Evolutionary conservation across 441 rosid species (phyloP), one percentile per base, ranked within the genome.

Genomic region (Daphne laureola): DNA sequence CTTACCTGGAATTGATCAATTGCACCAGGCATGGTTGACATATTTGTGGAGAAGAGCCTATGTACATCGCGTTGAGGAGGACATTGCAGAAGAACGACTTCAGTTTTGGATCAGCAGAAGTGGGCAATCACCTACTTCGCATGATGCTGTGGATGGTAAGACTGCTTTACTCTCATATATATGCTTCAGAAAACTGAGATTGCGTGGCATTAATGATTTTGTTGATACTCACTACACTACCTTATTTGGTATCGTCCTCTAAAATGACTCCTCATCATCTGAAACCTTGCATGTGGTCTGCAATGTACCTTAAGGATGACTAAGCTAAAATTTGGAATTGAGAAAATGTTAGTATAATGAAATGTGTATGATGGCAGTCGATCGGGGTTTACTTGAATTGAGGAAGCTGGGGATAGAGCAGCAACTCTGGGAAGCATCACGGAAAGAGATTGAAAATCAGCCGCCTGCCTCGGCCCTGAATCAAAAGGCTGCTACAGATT

Each of bases 361-460:
- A 9, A 4, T 31, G 38, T 31, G 61, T 31, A 4, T 31, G 38
- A 21, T 31, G 9, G 0, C 86, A 94, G 99, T 88, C 58, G 95
- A 90, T 69, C 68, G 98, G 64, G 96, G 96, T 11, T 63, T 88
- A 60, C 42, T 76, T 65, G 98, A 90, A 78, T 78, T 94, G 69
- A 73, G 86, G 75, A 90, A 90, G 73, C 75, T 94, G 60, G 89
- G 95, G 59, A 81, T 94, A 54, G 96, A 94, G 68, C 95, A 81
- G 51, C 96, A 84, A 59, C 75, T 94, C 0, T 94, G 99, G 98
- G 96, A 88, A 84, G 96, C 98, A 43, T 88, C 94, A 63, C 77
- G 98, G 55, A 79, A 64, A 68, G 96, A 86, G 62, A 81, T 74
- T 25, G 89, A 81, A 49, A 79, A 76, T 31, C 71, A 70, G 16